phyloP scores from a whole-genome alignment of 2,329 filamentous ascomycete genomes.

The Alternaria postmessia region DNA sequence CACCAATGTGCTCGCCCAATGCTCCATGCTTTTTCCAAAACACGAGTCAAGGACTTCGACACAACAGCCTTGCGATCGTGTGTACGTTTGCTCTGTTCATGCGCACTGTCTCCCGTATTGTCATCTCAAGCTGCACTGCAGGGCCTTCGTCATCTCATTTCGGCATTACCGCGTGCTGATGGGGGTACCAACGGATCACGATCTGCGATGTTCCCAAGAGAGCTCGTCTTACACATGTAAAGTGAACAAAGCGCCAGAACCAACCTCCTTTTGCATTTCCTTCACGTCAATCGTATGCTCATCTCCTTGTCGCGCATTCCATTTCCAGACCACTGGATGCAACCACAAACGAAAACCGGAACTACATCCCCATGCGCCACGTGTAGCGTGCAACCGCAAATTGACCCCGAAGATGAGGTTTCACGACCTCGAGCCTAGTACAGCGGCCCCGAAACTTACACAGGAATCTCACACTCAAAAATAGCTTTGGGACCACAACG shows the following conservation, averaged over 20 bases:
- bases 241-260: slow-evolving; percentile 9
- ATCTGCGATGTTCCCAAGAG: slow-evolving; percentile 12
- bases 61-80: slow-evolving; percentile 17
- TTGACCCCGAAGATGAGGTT: slow-evolving; percentile 15
- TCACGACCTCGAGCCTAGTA: slow-evolving; percentile 26
- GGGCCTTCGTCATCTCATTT: slow-evolving; percentile 8
- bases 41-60: slow-evolving; percentile 24
- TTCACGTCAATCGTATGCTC: slow-evolving; percentile 19
- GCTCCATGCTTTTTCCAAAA: slow-evolving; percentile 31
- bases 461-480: not conserved
- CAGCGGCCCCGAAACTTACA: slow-evolving; percentile 13
- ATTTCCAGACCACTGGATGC: slow-evolving; percentile 27
- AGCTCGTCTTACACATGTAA: slow-evolving; percentile 6
- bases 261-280: slow-evolving; percentile 12
- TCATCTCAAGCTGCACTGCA: slow-evolving; percentile 22
- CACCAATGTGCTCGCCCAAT: slow-evolving; percentile 34
- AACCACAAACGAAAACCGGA: slow-evolving; percentile 21
- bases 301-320: slow-evolving; percentile 23
- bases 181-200: slow-evolving; percentile 11
- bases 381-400: slow-evolving; percentile 26
- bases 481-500: slow-evolving; percentile 1
- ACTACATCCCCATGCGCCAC: slow-evolving; percentile 19
- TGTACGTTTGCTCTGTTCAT: slow-evolving; percentile 16
- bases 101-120: slow-evolving; percentile 24
- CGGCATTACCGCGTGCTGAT: slow-evolving; percentile 15